Evolutionary conservation across 805 yeast species (phyloP), one percentile per base, ranked within the genome.

Genomic region (Spathaspora gorwiae): DNA sequence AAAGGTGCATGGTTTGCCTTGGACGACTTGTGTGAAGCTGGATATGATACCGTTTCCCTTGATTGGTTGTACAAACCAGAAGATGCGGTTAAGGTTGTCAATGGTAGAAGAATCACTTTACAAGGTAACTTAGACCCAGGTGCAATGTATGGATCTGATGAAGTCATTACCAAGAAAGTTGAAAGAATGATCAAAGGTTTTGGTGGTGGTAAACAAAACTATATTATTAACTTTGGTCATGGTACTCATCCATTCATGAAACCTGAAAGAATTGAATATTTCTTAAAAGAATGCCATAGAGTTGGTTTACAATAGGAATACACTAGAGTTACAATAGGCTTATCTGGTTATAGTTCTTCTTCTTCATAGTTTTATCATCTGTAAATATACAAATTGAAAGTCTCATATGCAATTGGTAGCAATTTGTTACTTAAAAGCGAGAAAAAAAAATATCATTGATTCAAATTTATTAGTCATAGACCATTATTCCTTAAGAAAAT

Each of bases 121-220:
- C 99, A 94, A 70, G 99, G 99, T 45, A 94, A 94, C 65, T 68
- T 94, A 47, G 99, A 94, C 58, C 99, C 99, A 2, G 97, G 98
- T 52, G 81, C 78, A 46, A 90, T 92, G 61, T 94, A 94, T 63
- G 99, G 99, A 12, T 75, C 94, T 3, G 80, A 84, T 45, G 96
- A 87, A 62, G 73, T 76, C 31, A 94, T 94, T 54, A 72, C 92
- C 15, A 64, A 73, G 50, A 90, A 90, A 68, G 96, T 87, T 13
- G 87, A 87, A 67, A 76, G 75, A 52, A 94, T 94, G 99, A 84
- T 94, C 49, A 63, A 73, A 47, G 95, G 90, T 6, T 94, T 94
- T 61, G 94, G 94, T n/a, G 95, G 95, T 38, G 97, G 97, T 19
- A 89, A 89, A 65, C 81, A 87, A 59, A 78, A 84, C 58, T 94